phyloP scores from a whole-genome alignment of 345 rosid species.

The Hevea brasiliensis region DNA sequence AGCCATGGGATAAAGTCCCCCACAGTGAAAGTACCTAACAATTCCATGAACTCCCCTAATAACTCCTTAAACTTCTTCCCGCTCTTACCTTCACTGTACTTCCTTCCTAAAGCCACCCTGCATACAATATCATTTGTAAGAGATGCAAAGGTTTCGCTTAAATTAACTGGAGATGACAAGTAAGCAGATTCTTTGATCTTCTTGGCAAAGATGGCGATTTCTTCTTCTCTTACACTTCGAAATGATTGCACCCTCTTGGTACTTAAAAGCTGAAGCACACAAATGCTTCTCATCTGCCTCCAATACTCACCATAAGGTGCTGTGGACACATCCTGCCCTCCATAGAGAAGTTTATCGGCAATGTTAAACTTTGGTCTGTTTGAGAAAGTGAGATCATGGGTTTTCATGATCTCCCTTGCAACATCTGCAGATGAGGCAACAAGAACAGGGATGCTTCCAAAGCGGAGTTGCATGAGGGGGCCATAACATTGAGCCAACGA shows the following conservation, averaged over 20 bases:
- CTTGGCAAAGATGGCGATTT: constrained; percentile 28
- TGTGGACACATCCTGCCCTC: constrained; percentile 31
- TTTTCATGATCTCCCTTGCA: constrained; percentile 50
- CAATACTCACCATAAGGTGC: constrained; percentile 70
- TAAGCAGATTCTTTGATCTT: constrained; percentile 26
- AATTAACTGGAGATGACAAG: constrained; percentile 28
- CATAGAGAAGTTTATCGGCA: constrained; percentile 31
- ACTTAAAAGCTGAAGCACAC: constrained; percentile 49
- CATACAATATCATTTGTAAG: constrained; percentile 43
- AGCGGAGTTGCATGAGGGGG: constrained; percentile 53
- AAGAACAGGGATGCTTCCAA: constrained; percentile 44
- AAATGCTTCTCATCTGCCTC: constrained; percentile 59
- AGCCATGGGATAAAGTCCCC: constrained; percentile 62
- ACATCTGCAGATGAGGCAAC: constrained; percentile 52
- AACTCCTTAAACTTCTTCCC: constrained; percentile 32
- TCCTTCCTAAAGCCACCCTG: constrained; percentile 50
- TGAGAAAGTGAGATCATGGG: constrained; percentile 49
- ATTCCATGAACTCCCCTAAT: constrained; percentile 21
- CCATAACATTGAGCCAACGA: constrained; percentile 46
- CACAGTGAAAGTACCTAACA: constrained; percentile 37
- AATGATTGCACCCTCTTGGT: constrained; percentile 46
- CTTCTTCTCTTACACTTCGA: constrained; percentile 44
- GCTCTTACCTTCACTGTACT: constrained; percentile 17
- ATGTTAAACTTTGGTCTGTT: constrained; percentile 36
- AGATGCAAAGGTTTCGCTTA: constrained; percentile 31